Base-by-base conservation (phyloP, 2,329 filamentous ascomycete genomes). In the Simplicillium aogashimaense region DNA sequence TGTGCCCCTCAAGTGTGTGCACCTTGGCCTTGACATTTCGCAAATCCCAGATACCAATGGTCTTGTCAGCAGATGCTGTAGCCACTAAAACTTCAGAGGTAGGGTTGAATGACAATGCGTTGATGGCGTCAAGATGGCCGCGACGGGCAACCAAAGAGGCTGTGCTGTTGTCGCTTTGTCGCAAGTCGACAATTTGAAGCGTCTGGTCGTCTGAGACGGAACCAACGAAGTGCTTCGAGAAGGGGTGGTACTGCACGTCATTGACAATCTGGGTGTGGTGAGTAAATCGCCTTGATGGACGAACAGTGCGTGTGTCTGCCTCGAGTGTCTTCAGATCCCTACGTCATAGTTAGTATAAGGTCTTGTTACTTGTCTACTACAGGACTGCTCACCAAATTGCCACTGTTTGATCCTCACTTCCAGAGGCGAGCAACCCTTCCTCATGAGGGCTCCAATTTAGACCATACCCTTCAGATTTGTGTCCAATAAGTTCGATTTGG, bases 151-250 rank as follows among this genome's bases (percentile, higher is more conserved):
- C 74, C 37, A 84, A 73, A 4, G 85, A 79, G 1, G 86, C 78
- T 47, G 74, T 76, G 46, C 76, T 78, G 40, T 72, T 80, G 41
- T 78, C 74, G 25, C 71, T 56, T 55, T 76, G 74, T 52, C 92
- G 83, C n/a, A 83, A 74, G 59, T 98, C 92, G 44, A 97, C 74
- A 44, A 98, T 83, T 61, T 95, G 86, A 45, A 97, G 78, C 7
- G 87, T 95, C 50, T 92, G 74, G 58, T 98, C 92, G 58, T 98
- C 92, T 4, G 92, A 97, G 3, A 95, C 92, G 13, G 86, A 90
- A 46, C 90, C 94, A 45, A 98, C 85, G 47, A 94, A 81, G 51
- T 81, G 80, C 53, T 79, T 81, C 47, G 90, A 86, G 34, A 88
- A 76, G 8, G 90, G 89, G 53, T 97, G 90, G 57, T 94, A 87